These are phyloP conservation scores for Lactifluus hygrophoroides DNA, from an alignment of 768 basidiomycete species.

Conservation along the genomic window DNA sequence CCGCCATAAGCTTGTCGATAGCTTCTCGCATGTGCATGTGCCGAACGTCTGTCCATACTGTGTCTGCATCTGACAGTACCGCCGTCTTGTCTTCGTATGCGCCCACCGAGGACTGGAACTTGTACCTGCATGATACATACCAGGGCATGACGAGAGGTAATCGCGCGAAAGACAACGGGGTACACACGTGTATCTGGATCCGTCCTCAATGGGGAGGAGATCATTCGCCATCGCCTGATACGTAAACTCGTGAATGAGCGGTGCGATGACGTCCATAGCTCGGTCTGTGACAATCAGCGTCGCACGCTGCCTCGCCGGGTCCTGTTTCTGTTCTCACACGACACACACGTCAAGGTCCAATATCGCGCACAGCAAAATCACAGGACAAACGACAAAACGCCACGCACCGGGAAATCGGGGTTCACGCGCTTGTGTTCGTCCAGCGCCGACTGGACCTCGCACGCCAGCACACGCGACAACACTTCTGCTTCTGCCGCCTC, in stretches of 20 bases:
- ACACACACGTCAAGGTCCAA: slow-evolving; percentile 32
- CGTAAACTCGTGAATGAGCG: slow-evolving; percentile 94
- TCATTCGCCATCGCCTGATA: slow-evolving; percentile 99
- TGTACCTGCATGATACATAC: slow-evolving; percentile 60
- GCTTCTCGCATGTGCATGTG: slow-evolving; percentile 99
- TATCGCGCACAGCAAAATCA: slow-evolving; percentile 32
- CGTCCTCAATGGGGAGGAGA: slow-evolving; percentile 80
- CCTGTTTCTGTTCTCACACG: slow-evolving; percentile 24
- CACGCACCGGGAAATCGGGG: slow-evolving; percentile 75
- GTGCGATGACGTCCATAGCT: slow-evolving; percentile 88
- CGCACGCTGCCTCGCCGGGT: slow-evolving; percentile 48
- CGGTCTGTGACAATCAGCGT: slow-evolving; percentile 91
- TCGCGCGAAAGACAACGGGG: background rate
- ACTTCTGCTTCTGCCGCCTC: slow-evolving; percentile 70
- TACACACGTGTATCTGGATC: slow-evolving; percentile 76
- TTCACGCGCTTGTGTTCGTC: slow-evolving; percentile 85
- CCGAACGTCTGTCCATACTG: slow-evolving; percentile 85
- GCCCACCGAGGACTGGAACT: slow-evolving; percentile 85
- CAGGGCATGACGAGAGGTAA: background rate
- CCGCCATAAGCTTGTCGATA: slow-evolving; percentile 92
- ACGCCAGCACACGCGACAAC: slow-evolving; percentile 73
- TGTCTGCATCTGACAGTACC: slow-evolving; percentile 76
- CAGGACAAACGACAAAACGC: background rate
- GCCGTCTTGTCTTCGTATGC: slow-evolving; percentile 84
- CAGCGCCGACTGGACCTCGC: slow-evolving; percentile 72